phyloP scores from a whole-genome alignment of 1,284 basidiomycete genomes.

The Puccinia horiana region DNA sequence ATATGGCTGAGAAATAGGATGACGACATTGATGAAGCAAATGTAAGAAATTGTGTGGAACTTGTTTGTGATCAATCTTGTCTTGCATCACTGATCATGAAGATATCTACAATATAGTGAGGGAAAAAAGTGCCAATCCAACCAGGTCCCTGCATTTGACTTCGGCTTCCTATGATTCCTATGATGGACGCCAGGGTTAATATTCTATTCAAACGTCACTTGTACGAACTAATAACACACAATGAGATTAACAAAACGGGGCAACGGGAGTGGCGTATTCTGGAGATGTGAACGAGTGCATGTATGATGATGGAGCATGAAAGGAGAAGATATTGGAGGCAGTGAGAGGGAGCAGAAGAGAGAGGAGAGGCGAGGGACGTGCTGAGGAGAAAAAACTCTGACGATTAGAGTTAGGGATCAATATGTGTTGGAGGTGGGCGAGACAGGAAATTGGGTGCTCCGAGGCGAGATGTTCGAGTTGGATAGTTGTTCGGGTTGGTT shows the following conservation, averaged over 20 bases:
- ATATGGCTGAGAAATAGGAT: too few relatives aligned
- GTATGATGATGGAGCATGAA: not conserved
- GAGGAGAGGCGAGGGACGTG: not conserved
- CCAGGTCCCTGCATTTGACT: too few relatives aligned
- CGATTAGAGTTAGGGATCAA: not conserved
- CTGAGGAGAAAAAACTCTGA: not conserved
- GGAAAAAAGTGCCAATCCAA: too few relatives aligned
- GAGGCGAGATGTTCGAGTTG: not conserved
- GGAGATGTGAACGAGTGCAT: not conserved
- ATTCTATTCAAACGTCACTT: too few relatives aligned
- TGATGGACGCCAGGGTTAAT: too few relatives aligned
- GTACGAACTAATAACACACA: not conserved
- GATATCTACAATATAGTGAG: too few relatives aligned
- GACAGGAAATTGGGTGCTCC: not conserved
- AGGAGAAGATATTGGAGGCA: not conserved
- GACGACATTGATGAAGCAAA: too few relatives aligned
- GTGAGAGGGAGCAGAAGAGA: not conserved
- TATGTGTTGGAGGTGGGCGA: not conserved
- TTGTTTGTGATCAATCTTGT: too few relatives aligned
- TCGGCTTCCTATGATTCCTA: too few relatives aligned
- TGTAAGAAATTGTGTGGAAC: too few relatives aligned
- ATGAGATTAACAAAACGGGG: not conserved
- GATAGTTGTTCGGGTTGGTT: conserved; percentile 9
- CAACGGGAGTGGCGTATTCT: not conserved
- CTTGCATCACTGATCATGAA: not conserved